Base-by-base conservation (phyloP, 129 eudicot genomes). In the Lactuca sativa region DNA sequence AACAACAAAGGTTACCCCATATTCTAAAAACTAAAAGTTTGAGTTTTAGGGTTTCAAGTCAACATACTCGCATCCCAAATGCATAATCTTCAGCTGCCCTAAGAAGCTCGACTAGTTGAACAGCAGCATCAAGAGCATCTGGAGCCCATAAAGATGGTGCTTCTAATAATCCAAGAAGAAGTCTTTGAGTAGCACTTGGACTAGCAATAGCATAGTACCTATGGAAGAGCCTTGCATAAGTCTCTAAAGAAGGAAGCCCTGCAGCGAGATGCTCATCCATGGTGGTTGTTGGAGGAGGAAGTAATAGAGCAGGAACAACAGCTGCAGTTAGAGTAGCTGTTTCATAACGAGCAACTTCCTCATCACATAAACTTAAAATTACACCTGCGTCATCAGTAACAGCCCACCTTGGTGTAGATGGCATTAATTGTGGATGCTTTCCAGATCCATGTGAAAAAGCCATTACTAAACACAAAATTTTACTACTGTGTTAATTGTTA, bases 381-480 rank as follows among this genome's bases (percentile, higher is more conserved):
- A 92, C 97, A 77, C 97, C 96, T 67, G 97, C 96, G 44, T 96
- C 97, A 86, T 92, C 88, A 58, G 97, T 96, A 67, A 92, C 91
- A 13, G 96, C 97, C 97, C 97, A 92, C 78, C 97, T 81, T 8
- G 97, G 97, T 59, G 89, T 92, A 67, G 97, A 84, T 62, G 96
- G 97, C 72, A 92, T 75, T 48, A 88, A 77, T 74, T 92, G 97
- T 43, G 97, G 97, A 79, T 92, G 97, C 81, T 92, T 92, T 74
- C 97, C 96, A 64, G 96, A 82, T 72, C 97, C 96, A 58, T 87
- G 82, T 52, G 97, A 84, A 85, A 89, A 81, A 74, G 89, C 89
- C 86, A 77, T 73, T 12, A 82, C 81, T 70, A 81, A 38, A 63
- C 21, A 18, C 21, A 18, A 18, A 18, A 18, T 18, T 18, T 18